Conservation (phyloP, 225 moss, liverwort and hornwort species). For the Physcomitrium patens region DNA sequence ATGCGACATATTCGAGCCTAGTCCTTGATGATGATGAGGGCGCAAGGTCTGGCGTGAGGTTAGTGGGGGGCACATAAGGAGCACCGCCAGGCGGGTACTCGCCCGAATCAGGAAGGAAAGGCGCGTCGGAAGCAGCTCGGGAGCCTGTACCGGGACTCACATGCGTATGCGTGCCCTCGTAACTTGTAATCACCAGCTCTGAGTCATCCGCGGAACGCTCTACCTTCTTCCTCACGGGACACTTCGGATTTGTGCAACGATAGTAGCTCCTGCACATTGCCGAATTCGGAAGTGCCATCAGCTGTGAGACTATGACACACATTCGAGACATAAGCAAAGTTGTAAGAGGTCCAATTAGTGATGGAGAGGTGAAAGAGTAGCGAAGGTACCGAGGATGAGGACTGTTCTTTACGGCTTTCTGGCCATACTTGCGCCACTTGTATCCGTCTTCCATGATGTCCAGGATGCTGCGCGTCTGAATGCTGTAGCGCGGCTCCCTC, state of each 20-base stretch:
- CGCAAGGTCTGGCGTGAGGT: not conserved
- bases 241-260: conserved; percentile 54
- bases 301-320: not conserved
- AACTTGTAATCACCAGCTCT: conserved; percentile 50
- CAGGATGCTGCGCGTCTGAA: conserved; percentile 50
- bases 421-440: conserved; percentile 64
- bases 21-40: not conserved
- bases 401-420: conserved; percentile 61
- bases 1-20: conserved; percentile 18
- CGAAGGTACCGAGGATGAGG: conserved; percentile 48
- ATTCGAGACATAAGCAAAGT: not conserved
- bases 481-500: conserved; percentile 51
- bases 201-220: conserved; percentile 51
- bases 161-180: conserved; percentile 62
- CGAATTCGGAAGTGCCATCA: not conserved
- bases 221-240: conserved; percentile 53
- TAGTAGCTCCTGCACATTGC: conserved; percentile 48
- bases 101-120: conserved; percentile 34
- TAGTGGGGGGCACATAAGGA: conserved; percentile 28
- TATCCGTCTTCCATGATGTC: conserved; percentile 65
- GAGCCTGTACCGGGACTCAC: conserved; percentile 34
- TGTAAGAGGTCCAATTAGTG: conserved; percentile 8
- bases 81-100: conserved; percentile 48
- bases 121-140: conserved; percentile 44
- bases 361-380: not conserved